phyloP scores from a whole-genome alignment of 2,329 filamentous ascomycete genomes.

The Furcasterigmium furcatum region DNA sequence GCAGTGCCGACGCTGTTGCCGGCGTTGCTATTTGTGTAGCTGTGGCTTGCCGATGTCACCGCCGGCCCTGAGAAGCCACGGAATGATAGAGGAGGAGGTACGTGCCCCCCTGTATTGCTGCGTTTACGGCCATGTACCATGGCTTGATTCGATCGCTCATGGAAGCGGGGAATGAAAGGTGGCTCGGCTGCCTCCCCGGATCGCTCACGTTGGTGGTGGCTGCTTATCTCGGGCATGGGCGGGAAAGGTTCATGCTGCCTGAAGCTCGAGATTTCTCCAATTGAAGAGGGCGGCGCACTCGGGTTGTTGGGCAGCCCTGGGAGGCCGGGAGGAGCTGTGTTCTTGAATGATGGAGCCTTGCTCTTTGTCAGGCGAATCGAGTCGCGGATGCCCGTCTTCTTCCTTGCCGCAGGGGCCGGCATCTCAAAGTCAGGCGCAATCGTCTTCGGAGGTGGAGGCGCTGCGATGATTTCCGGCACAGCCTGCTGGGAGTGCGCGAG shows the following conservation, averaged over 20 bases:
- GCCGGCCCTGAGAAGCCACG: constrained; percentile 69
- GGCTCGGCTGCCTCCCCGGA: constrained; percentile 65
- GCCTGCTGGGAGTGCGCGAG: constrained; percentile 84
- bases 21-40: constrained; percentile 53
- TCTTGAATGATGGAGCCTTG: constrained; percentile 38
- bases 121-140: constrained; percentile 74
- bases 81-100: constrained; percentile 68
- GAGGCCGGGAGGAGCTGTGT: constrained; percentile 49
- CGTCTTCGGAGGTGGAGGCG: constrained; percentile 47
- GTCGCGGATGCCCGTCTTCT: constrained; percentile 68
- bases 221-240: constrained; percentile 18
- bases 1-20: constrained; percentile 55
- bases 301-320: constrained; percentile 44
- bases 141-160: constrained; percentile 47
- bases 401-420: constrained; percentile 40
- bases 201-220: constrained; percentile 41
- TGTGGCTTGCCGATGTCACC: constrained; percentile 29
- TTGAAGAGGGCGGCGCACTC: constrained; percentile 30
- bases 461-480: constrained; percentile 67
- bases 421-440: constrained; percentile 49
- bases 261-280: constrained; percentile 31
- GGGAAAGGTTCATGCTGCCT: constrained; percentile 35
- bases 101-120: constrained; percentile 81
- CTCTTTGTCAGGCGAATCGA: constrained; percentile 88
- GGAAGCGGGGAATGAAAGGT: constrained; percentile 68